Conservation (phyloP, 2,329 filamentous ascomycete genomes). For the Colletotrichum musicola region DNA sequence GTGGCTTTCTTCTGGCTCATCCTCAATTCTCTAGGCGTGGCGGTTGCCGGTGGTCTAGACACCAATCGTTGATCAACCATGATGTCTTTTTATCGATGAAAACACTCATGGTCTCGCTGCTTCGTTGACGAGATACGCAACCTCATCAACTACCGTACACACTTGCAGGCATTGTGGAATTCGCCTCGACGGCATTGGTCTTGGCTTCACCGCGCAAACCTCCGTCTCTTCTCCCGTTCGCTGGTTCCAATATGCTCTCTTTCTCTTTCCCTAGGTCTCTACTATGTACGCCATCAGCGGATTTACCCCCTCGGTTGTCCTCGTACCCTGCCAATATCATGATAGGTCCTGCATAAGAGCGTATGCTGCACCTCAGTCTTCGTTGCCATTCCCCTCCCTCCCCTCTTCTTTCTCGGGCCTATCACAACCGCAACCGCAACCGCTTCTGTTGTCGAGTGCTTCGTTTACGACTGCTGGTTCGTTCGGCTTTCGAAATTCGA, state of each 20-base stretch:
- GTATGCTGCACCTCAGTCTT: constrained; percentile 7
- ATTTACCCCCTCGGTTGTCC: neutral
- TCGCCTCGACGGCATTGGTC: constrained; percentile 6
- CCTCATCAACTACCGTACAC: constrained; percentile 12
- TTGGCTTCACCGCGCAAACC: constrained; percentile 2
- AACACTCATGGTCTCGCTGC: constrained; percentile 30
- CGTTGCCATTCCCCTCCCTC: constrained; percentile 8
- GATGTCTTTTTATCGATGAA: constrained; percentile 37
- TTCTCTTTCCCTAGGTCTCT: neutral
- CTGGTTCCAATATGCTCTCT: constrained; percentile 19
- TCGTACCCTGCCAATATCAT: constrained; percentile 36
- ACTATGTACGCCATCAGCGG: neutral
- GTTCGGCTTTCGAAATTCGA: neutral
- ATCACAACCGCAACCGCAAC: constrained; percentile 14
- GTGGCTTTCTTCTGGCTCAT: constrained; percentile 37
- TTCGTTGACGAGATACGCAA: constrained; percentile 20
- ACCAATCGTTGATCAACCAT: constrained; percentile 27
- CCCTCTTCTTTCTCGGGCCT: constrained; percentile 10
- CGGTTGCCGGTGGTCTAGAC: constrained; percentile 31
- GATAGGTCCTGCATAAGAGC: constrained; percentile 30
- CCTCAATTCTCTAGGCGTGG: constrained; percentile 29
- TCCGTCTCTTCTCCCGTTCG: neutral
- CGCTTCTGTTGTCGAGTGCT: constrained; percentile 7
- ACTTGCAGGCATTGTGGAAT: constrained; percentile 1
- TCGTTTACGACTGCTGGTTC: constrained; percentile 6